Evolutionary conservation across 306 rosid species (phyloP), one percentile per base, ranked within the genome.

Genomic region (Albizia julibrissin): DNA sequence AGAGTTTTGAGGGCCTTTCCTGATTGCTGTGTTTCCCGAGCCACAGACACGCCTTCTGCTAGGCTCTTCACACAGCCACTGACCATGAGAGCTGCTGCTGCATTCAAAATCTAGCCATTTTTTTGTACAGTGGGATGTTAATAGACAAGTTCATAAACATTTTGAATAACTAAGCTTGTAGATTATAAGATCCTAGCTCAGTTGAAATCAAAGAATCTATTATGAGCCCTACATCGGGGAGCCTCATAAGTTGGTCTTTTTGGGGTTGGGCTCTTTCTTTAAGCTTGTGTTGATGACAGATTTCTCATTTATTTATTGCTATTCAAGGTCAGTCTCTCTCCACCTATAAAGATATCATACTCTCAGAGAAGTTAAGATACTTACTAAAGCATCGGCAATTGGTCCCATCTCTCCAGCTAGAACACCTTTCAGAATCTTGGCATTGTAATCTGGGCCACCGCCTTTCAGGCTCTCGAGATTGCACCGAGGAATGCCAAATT

Each of bases 1-100:
- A 95, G 99, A 5, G 93, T 95, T 88, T 87, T 80, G 14, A 90
- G 83, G 76, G 98, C 92, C 84, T 89, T 92, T 73, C 99, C 99
- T 1, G 99, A 91, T 69, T 67, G 79, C 46, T 93, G 99, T 10
- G 92, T 87, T 84, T 93, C 87, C 2, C 92, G 94, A 16, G 97
- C 98, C 86, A 95, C 27, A 21, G 83, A 44, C 42, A 95, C 87
- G 54, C 98, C 99, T 84, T 93, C 93, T 16, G 86, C 84, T 72
- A 92, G 85, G 89, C 84, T 86, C 70, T 80, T 90, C 84, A 89
- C 97, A 29, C 14, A 80, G 79, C 93, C 88, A 29, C 94, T 87
- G 18, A 95, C 98, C 79, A 91, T 52, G 21, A 93, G 92, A 70
- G 96, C 92, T 8, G 98, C 99, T 13, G 93, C 98, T 10, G 98